Evolutionary conservation across 148 eudicot species (phyloP), one percentile per base, ranked within the genome.

Genomic region (Silene conica): DNA sequence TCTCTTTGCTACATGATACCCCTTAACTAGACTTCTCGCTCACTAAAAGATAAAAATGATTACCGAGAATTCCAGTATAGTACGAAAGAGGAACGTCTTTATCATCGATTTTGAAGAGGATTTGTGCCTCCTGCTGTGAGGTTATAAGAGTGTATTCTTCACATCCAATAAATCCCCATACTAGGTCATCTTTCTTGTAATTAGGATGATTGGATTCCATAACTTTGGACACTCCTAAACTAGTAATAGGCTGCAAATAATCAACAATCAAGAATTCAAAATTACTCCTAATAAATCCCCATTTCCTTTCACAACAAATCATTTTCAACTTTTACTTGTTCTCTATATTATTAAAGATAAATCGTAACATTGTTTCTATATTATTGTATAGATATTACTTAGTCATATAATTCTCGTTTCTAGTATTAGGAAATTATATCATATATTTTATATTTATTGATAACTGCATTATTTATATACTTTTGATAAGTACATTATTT

Each of bases 61-160:
- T 70, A 89, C 93, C 93, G 61, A 89, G 93, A 69, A 89, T 80
- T 65, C 93, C 90, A 3, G 86, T 82, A 76, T 84, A 89, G 65
- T 89, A 89, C 9, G 90, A 85, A 38, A 86, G 90, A 67, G 92
- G 96, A 48, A 88, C 86, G 73, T 88, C 89, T 6, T 82, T 83
- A 57, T 90, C 74, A 45, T 87, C 72, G 52, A 89, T 87, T 69
- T 89, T 87, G 41, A 82, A 77, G 7, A 83, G 69, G 1, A 22
- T 5, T 14, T 81, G 68, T n/a, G 20, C 72, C 19, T 50, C 20
- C 41, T 69, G 19, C 4, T 80, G 73, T 12, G 76, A 28, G 19
- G 77, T 72, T 34, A 84, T 74, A 23, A 86, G 78, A 67, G 86
- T 85, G 58, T 89, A 87, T 63, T 89, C 90, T 80, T 87, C 90